Percentiles rank a stretch among this genome's conserved stretches.
These are phyloP conservation scores for Pseudofabraea citricarpa DNA, from an alignment of 2,329 filamentous ascomycete genomes.

Conservation along the genomic window DNA sequence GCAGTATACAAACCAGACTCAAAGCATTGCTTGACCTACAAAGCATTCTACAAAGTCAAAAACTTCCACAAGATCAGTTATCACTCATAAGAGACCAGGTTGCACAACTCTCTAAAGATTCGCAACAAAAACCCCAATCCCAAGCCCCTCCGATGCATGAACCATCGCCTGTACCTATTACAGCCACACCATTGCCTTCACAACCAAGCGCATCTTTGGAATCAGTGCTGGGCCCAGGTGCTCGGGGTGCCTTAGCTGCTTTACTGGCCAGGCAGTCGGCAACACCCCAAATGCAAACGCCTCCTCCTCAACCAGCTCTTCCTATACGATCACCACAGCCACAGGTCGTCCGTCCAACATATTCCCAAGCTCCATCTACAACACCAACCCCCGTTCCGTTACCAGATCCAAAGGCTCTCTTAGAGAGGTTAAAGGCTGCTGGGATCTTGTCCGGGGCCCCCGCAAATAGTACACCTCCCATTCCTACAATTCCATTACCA, in stretches of 20 bases:
- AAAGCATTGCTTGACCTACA: slow-evolving; percentile 84
- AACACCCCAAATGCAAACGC: slow-evolving; percentile 43
- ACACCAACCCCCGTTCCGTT: slow-evolving; percentile 28
- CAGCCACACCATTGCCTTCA: slow-evolving; percentile 16
- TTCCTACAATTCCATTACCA: slow-evolving; percentile 34
- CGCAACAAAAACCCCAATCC: slow-evolving; percentile 26
- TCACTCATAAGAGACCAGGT: slow-evolving; percentile 82
- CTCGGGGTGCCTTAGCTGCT: slow-evolving; percentile 43
- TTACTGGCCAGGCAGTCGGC: slow-evolving; percentile 49
- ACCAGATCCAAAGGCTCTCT: slow-evolving; percentile 44
- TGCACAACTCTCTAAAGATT: slow-evolving; percentile 53
- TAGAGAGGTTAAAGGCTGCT: slow-evolving; percentile 64
- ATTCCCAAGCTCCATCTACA: slow-evolving; percentile 27
- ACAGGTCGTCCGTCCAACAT: slow-evolving; percentile 32
- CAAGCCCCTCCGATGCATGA: slow-evolving; percentile 28
- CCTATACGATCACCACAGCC: slow-evolving; percentile 46
- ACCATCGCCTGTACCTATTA: slow-evolving; percentile 21
- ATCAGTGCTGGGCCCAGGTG: slow-evolving; percentile 40
- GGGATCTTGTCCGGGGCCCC: slow-evolving; percentile 54
- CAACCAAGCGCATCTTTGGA: slow-evolving; percentile 42
- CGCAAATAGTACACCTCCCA: slow-evolving; percentile 32
- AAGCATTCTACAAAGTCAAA: slow-evolving; percentile 70
- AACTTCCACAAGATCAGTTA: slow-evolving; percentile 75
- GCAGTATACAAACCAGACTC: slow-evolving; percentile 70
- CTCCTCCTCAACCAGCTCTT: slow-evolving; percentile 34